phyloP scores from a whole-genome alignment of 1,284 basidiomycete genomes.

The Exsudoporus floridanus region DNA sequence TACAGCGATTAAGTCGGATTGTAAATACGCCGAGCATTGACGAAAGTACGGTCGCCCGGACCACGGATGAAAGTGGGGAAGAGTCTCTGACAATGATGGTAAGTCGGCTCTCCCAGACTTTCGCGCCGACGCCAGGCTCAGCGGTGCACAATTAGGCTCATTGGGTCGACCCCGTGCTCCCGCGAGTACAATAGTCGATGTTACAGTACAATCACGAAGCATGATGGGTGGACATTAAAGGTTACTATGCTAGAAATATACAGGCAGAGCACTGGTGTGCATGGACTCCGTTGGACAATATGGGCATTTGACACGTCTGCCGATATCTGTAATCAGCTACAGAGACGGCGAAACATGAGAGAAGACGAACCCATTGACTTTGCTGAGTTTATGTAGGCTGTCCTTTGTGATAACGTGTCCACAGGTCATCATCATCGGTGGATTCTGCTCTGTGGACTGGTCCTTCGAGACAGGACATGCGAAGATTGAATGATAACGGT shows the following conservation, averaged over 20 bases:
- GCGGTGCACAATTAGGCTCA: conserved; percentile 18
- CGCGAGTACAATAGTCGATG: not conserved
- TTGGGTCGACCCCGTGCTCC: conserved; percentile 29
- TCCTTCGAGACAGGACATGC: conserved; percentile 98
- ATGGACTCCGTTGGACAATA: conserved; percentile 83
- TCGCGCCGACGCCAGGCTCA: not conserved
- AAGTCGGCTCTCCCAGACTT: conserved; percentile 20
- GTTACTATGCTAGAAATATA: conserved; percentile 61
- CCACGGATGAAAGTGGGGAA: conserved; percentile 56
- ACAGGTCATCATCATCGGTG: conserved; percentile 96
- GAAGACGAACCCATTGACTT: conserved; percentile 75
- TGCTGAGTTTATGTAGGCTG: conserved; percentile 82
- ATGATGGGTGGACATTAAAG: conserved; percentile 4
- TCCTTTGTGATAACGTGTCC: conserved; percentile 94
- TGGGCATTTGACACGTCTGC: conserved; percentile 82
- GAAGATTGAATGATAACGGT: conserved; percentile 95
- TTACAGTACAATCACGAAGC: conserved; percentile 13
- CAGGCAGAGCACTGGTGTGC: conserved; percentile 57
- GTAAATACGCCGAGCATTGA: conserved; percentile 74
- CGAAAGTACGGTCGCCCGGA: conserved; percentile 47
- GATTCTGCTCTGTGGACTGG: conserved; percentile 89
- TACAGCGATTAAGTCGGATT: conserved; percentile 58
- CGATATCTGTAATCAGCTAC: not conserved
- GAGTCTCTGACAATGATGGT: conserved; percentile 62
- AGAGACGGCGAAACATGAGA: not conserved